Conservation (phyloP, 2,329 filamentous ascomycete species). For the Fusarium piperis region DNA sequence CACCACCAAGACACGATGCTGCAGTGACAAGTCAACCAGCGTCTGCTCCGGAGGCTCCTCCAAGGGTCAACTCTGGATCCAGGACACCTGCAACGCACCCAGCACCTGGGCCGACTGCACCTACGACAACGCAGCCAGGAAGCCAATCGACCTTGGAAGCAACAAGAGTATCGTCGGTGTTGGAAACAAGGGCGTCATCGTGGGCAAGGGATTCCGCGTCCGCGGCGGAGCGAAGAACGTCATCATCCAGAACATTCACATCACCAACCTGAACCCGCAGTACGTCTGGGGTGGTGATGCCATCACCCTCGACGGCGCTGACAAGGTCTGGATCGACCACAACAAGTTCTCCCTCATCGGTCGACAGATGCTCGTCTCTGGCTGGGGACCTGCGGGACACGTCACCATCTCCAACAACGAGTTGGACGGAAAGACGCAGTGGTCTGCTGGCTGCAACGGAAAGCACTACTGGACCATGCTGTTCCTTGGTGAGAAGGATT, state of each 20-base stretch:
- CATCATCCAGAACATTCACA: conserved; percentile 67
- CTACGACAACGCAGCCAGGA: conserved; percentile 60
- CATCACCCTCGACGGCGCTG: conserved; percentile 59
- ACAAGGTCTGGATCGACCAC: conserved; percentile 60
- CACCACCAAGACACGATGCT: conserved; percentile 61
- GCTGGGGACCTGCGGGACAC: conserved; percentile 59
- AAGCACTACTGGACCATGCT: conserved; percentile 69
- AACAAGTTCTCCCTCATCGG: conserved; percentile 65
- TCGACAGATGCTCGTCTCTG: conserved; percentile 67
- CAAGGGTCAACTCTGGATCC: conserved; percentile 25
- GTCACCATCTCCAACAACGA: conserved; percentile 68
- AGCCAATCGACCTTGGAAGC: conserved; percentile 61
- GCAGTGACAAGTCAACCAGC: conserved; percentile 58
- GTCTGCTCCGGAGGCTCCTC: conserved; percentile 18
- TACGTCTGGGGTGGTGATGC: conserved; percentile 69
- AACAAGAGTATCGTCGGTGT: conserved; percentile 68
- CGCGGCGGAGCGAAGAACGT: conserved; percentile 59
- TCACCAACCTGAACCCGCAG: conserved; percentile 63
- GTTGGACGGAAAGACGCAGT: conserved; percentile 63
- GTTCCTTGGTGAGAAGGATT: conserved; percentile 54
- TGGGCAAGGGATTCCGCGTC: conserved; percentile 65
- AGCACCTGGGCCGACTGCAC: conserved; percentile 56
- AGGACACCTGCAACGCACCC: conserved; percentile 64
- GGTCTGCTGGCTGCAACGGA: conserved; percentile 65
- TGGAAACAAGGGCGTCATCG: conserved; percentile 63